Conservation (phyloP, 768 basidiomycete species). For the Steccherinum ochraceum region DNA sequence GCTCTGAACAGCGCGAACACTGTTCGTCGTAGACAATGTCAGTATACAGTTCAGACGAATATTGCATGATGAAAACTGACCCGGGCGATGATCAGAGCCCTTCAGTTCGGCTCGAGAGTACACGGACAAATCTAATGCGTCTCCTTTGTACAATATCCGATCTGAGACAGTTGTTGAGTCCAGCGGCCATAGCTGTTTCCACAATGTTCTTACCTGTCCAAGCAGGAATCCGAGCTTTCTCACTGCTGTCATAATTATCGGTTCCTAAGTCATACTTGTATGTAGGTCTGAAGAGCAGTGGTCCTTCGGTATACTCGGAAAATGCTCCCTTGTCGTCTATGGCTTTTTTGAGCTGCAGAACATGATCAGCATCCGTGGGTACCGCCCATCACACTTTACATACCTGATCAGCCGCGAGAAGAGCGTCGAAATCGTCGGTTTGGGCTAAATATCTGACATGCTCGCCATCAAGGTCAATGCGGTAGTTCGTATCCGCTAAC, state of each 20-base stretch:
- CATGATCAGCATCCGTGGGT: slow-evolving; percentile 4
- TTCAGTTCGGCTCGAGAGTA: slow-evolving; percentile 83
- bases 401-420: slow-evolving; percentile 86
- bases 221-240: slow-evolving; percentile 93
- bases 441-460: slow-evolving; percentile 64
- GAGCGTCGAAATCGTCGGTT: slow-evolving; percentile 59
- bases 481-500: slow-evolving; percentile 95
- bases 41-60: not conserved
- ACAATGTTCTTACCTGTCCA: slow-evolving; percentile 73
- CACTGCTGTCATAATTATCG: slow-evolving; percentile 89
- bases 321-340: slow-evolving; percentile 77
- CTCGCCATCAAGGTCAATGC: slow-evolving; percentile 82
- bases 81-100: slow-evolving; percentile 95
- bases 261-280: slow-evolving; percentile 86
- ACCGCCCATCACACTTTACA: too few relatives aligned
- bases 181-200: not conserved
- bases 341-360: slow-evolving; percentile 56
- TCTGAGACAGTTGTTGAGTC: slow-evolving; percentile 39
- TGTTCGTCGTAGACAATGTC: slow-evolving; percentile 20
- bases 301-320: slow-evolving; percentile 80
- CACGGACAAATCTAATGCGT: slow-evolving; percentile 58
- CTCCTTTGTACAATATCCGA: slow-evolving; percentile 84
- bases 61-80: slow-evolving; percentile 29
- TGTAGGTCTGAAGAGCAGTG: slow-evolving; percentile 87
- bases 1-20: slow-evolving; percentile 84